These are phyloP conservation scores for Fagopyrum homotropicum DNA, from an alignment of 148 eudicot species.

Conservation along the genomic window DNA sequence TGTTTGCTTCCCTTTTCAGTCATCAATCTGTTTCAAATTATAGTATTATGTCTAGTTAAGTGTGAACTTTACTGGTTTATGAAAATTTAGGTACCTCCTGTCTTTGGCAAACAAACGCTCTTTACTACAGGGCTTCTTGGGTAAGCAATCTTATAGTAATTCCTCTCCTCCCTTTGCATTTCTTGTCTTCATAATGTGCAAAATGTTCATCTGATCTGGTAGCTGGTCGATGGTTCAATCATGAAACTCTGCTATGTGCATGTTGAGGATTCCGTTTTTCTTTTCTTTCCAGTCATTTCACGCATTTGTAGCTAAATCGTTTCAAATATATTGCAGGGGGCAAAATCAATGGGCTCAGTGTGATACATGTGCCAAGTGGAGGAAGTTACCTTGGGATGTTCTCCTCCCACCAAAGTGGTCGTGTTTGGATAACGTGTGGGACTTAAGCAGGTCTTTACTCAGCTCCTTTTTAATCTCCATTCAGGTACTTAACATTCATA, in stretches of 20 bases:
- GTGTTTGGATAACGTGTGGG: constrained; percentile 77
- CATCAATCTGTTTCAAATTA: background rate
- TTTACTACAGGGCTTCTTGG: constrained; percentile 51
- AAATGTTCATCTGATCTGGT: background rate
- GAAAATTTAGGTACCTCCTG: constrained; percentile 74
- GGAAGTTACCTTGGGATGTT: constrained; percentile 65
- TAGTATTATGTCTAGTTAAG: background rate
- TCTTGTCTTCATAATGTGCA: background rate
- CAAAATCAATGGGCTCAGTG: constrained; percentile 93
- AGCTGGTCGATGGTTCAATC: background rate
- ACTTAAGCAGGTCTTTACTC: constrained; percentile 48
- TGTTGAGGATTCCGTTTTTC: constrained; percentile 3
- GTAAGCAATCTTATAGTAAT: constrained; percentile 34
- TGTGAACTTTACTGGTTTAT: constrained; percentile 13
- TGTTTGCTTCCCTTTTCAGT: background rate
- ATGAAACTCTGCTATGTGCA: background rate
- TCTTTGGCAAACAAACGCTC: constrained; percentile 71
- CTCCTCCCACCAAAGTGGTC: constrained; percentile 83
- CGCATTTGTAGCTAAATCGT: background rate
- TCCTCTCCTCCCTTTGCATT: background rate
- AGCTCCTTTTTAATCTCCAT: background rate
- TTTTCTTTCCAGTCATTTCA: background rate
- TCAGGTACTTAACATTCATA: background rate
- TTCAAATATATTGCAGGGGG: constrained; percentile 34
- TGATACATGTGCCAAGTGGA: constrained; percentile 81